phyloP scores from a whole-genome alignment of 192 early-diverging fungal genomes.

The Mortierella antarctica region DNA sequence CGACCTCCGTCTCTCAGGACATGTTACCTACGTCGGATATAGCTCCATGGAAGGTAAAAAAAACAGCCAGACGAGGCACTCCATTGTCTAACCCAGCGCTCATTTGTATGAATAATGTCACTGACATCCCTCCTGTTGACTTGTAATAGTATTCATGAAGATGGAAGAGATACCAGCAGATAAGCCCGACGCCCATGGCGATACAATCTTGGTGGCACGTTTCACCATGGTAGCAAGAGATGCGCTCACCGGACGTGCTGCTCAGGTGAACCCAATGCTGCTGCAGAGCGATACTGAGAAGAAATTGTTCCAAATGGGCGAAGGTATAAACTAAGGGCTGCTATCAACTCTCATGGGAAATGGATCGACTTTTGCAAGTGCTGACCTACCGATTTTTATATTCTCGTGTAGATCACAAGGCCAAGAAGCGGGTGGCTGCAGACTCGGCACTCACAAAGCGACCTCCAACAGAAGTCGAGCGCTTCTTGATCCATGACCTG shows the following conservation, averaged over 20 bases:
- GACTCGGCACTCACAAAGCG: slow-evolving; percentile 66
- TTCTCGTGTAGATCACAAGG: slow-evolving; percentile 56
- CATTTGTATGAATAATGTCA: neutral
- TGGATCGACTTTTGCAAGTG: too few species aligned
- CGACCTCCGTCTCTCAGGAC: slow-evolving; percentile 84
- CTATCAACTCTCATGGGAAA: neutral
- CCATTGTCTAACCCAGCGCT: neutral
- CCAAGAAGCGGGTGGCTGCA: slow-evolving; percentile 56
- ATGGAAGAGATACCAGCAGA: slow-evolving; percentile 65
- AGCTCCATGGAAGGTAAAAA: slow-evolving; percentile 86
- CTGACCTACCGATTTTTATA: too few species aligned
- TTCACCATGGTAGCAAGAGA: slow-evolving; percentile 92
- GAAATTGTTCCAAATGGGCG: slow-evolving; percentile 74
- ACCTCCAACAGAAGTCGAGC: slow-evolving; percentile 85
- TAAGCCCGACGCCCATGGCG: slow-evolving; percentile 8
- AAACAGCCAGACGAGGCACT: neutral
- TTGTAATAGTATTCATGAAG: slow-evolving; percentile 67
- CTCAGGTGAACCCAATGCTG: slow-evolving; percentile 77
- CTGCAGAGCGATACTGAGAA: slow-evolving; percentile 81
- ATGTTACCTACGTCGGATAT: slow-evolving; percentile 85
- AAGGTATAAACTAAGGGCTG: slow-evolving; percentile 49
- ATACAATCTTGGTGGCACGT: slow-evolving; percentile 78
- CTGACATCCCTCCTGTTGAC: neutral
- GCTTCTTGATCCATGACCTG: slow-evolving; percentile 80
- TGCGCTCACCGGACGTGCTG: slow-evolving; percentile 73